Evolutionary conservation across 2,329 filamentous ascomycete genomes (phyloP).

Genomic region (Phoma sp.): DNA sequence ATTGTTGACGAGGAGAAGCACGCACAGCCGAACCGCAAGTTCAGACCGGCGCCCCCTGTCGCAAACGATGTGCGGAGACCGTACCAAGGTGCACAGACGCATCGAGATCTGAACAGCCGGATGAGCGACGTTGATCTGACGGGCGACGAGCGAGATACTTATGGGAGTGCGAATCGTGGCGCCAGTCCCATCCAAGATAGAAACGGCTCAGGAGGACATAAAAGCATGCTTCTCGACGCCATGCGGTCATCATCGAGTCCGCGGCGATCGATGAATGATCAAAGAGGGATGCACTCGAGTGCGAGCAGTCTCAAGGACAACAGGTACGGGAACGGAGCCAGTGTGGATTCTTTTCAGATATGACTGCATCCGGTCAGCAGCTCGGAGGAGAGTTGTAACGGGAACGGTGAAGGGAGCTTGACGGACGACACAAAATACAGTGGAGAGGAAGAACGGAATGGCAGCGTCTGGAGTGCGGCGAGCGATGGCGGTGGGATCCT

Average conservation of each 20-base stretch:
- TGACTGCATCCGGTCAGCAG: conserved; percentile 4
- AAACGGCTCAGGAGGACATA: neutral
- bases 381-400: neutral
- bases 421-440: conserved; percentile 3
- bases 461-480: neutral
- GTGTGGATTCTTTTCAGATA: conserved; percentile 14
- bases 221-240: conserved; percentile 6
- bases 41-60: conserved; percentile 42
- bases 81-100: neutral
- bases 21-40: conserved; percentile 27
- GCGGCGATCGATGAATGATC: neutral
- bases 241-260: conserved; percentile 5
- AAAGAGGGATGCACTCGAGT: neutral
- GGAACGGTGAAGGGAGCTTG: neutral
- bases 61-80: conserved; percentile 31
- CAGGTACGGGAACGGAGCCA: neutral
- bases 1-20: conserved; percentile 65
- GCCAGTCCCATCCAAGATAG: conserved; percentile 3
- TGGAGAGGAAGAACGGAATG: neutral
- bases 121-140: conserved; percentile 19
- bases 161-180: neutral
- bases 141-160: neutral
- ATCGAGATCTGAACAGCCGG: conserved; percentile 1
- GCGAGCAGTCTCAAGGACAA: conserved; percentile 3
- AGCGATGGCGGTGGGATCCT: conserved; percentile 4